Conservation (phyloP, 306 rosid species). For the Vigna unguiculata region DNA sequence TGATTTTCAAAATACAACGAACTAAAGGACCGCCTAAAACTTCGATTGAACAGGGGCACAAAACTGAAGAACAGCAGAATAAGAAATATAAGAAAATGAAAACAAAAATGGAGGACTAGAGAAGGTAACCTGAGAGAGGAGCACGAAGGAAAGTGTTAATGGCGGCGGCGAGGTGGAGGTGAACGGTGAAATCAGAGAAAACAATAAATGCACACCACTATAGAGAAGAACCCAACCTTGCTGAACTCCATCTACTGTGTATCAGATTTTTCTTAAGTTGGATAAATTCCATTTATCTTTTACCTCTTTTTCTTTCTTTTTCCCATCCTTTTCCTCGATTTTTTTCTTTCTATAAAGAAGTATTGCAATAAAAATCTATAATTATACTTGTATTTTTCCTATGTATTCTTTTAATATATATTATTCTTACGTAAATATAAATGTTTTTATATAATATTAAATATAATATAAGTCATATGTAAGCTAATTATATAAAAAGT, state of each 20-base stretch:
- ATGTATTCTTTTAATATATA: no score
- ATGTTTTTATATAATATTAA: no score
- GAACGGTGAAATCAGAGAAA: slow-evolving; percentile 13
- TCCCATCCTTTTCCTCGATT: no score
- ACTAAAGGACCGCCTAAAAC: not conserved
- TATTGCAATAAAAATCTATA: no score
- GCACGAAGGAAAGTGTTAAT: not conserved
- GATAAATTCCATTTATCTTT: no score
- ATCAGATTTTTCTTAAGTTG: no score
- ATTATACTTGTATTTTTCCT: no score
- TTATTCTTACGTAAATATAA: no score
- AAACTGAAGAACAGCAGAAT: not conserved
- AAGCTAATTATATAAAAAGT: no score
- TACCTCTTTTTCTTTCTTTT: no score
- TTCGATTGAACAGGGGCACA: not conserved
- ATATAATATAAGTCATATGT: no score
- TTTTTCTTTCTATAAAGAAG: no score
- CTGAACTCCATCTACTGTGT: not conserved
- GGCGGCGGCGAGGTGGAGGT: slow-evolving; percentile 5
- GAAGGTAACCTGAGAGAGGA: slow-evolving; percentile 28
- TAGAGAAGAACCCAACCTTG: not conserved
- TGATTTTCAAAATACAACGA: not conserved
- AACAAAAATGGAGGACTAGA: not conserved
- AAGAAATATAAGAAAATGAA: not conserved
- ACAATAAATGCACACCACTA: not conserved